Evolutionary conservation across 169 alveolate species (phyloP), one percentile per base, ranked within the genome.

Genomic region (Cryptosporidium andersoni): DNA sequence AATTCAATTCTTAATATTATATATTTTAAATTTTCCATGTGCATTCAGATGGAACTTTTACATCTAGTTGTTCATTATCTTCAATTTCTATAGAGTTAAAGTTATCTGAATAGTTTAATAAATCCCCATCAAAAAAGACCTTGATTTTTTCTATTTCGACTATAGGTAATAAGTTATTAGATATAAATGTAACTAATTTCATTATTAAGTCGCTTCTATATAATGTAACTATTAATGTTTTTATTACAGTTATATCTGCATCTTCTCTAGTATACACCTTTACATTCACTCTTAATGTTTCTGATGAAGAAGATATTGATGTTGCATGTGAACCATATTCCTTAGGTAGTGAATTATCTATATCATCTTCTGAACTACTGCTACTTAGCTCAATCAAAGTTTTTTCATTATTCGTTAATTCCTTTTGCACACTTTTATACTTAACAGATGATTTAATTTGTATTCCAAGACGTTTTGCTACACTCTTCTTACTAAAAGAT

Each of bases 11-110:
- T 51, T n/a, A 51, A 51, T 51, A 11, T n/a, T 25, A 25, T 25
- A 25, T 25, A 25, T 25, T 25, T 16, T 14, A 49, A 37, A 40
- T 8, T 6, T 11, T 74, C 85, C 85, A 74, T 47, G 11, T 74
- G 43, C 74, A 47, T 16, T 74, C 85, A 74, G 55, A 74, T 12
- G 85, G 85, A 25, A 74, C 62, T 9, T 74, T 74, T 16, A 74
- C 49, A 9, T 74, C 85, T n/a, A 74, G 37, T 43, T 74, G 85
- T 42, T 74, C 85, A 6, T 74, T 68, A 48, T 74, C 64, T 2
- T 74, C 85, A 60, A 58, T 42, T 36, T 68, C 85, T 58, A 74
- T 74, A 12, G 55, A 66, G 34, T 58, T 47, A 5, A 74, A 25
- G 2, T 7, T 4, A 43, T 55, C 47, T 3, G 42, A 48, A 48